Evolutionary conservation across 1,284 basidiomycete genomes (phyloP).

Genomic region (Fomitopsis pinicola): DNA sequence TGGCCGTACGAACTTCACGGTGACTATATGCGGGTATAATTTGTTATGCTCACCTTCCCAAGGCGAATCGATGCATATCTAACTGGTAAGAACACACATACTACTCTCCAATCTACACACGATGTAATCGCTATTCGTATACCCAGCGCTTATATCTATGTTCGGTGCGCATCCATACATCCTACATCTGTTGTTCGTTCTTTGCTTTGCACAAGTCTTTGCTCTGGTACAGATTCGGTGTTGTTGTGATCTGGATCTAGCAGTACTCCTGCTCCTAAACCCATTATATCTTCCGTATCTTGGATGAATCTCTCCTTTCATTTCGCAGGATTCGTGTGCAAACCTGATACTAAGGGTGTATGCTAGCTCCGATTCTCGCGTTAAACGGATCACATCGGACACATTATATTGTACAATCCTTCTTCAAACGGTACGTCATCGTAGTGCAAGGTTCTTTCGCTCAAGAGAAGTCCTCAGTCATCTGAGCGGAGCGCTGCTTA

Average conservation of each 20-base stretch:
- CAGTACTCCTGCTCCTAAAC: too few species aligned
- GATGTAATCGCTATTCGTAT: neutral
- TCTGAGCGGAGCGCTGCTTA: conserved; percentile 38
- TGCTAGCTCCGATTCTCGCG: too few species aligned
- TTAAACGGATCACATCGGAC: neutral
- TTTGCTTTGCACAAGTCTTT: neutral
- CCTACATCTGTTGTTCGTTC: neutral
- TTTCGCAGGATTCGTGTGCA: too few species aligned
- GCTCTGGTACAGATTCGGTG: neutral
- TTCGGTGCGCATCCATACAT: neutral
- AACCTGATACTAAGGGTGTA: too few species aligned
- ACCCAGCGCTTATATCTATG: neutral
- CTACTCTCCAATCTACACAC: neutral
- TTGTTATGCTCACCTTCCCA: neutral
- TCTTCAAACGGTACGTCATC: neutral
- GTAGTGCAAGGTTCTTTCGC: neutral
- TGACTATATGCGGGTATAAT: neutral
- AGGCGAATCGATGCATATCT: too few species aligned
- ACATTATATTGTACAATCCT: neutral
- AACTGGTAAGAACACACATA: neutral
- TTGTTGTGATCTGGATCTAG: too few species aligned
- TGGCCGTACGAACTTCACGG: neutral
- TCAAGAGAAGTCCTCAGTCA: conserved; percentile 27
- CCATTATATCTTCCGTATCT: too few species aligned
- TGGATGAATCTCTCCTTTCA: too few species aligned